A percentile compares a stretch with the other conserved stretches of the same genome.
Evolutionary conservation across 169 alveolate genomes (phyloP).

Genomic region (Blepharisma undulans): DNA sequence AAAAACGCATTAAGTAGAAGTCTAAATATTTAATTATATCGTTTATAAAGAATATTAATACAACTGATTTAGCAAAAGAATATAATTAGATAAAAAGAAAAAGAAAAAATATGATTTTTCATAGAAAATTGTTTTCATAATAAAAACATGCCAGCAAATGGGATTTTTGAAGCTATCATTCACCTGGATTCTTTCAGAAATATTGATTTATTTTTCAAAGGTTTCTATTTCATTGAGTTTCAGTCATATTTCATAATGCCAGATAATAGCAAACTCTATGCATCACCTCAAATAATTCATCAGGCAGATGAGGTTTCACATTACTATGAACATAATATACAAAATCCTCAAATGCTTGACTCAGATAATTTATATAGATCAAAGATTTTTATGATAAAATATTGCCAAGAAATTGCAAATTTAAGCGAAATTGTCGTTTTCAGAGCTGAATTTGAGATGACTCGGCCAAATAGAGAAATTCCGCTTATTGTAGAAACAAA

Average conservation of each 20-base stretch:
- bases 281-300: neutral
- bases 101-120: neutral
- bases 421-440: conserved; percentile 82
- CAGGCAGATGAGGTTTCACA: neutral
- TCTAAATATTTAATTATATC: too few relatives aligned
- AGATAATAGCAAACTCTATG: neutral
- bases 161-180: conserved; percentile 59
- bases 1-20: too few relatives aligned
- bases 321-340: neutral
- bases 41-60: too few relatives aligned
- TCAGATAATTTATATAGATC: neutral
- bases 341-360: neutral
- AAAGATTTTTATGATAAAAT: conserved; percentile 77
- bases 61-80: too few relatives aligned
- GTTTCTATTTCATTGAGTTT: conserved; percentile 56
- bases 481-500: neutral
- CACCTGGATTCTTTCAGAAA: conserved; percentile 65
- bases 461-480: neutral
- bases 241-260: conserved; percentile 13
- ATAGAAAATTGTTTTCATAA: neutral
- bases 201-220: conserved; percentile 68
- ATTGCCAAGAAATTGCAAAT: conserved; percentile 86
- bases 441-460: conserved; percentile 70
- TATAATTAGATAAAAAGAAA: neutral
- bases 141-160: conserved; percentile 47